phyloP scores from a whole-genome alignment of 228 moss, liverwort and hornwort species.

The Sphagnum magellanicum region DNA sequence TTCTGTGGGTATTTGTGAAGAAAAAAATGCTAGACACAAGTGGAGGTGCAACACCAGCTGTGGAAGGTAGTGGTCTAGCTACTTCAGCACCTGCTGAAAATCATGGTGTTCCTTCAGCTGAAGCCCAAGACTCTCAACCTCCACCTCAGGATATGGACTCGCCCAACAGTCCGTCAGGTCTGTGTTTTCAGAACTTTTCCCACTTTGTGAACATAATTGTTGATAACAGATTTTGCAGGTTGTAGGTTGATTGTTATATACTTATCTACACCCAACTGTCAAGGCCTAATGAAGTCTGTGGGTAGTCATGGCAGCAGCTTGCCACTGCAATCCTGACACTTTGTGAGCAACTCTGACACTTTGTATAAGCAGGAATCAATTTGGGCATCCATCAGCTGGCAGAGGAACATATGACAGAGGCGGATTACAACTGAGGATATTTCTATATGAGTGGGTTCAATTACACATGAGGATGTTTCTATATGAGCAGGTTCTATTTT shows the following conservation, averaged over 20 bases:
- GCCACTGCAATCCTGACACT: neutral
- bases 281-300: too few relatives aligned
- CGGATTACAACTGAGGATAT: neutral
- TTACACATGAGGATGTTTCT: too few relatives aligned
- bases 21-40: slow-evolving; percentile 12
- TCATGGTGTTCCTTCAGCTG: neutral
- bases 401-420: slow-evolving; percentile 7
- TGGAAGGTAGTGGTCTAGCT: neutral
- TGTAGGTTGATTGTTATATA: neutral
- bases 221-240: neutral
- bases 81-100: slow-evolving; percentile 2
- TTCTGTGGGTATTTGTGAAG: slow-evolving; percentile 1
- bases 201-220: neutral
- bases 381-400: slow-evolving; percentile 7
- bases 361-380: neutral
- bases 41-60: neutral
- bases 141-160: slow-evolving; percentile 4
- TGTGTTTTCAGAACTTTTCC: neutral
- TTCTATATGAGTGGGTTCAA: too few relatives aligned
- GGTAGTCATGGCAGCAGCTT: neutral
- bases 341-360: neutral
- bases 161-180: slow-evolving; percentile 6
- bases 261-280: neutral
- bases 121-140: neutral
- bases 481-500: too few relatives aligned